Percentiles rank a stretch among this genome's conserved stretches.
These are phyloP conservation scores for Clonostachys sp. DNA, from an alignment of 2,329 filamentous ascomycete species.

Conservation along the genomic window DNA sequence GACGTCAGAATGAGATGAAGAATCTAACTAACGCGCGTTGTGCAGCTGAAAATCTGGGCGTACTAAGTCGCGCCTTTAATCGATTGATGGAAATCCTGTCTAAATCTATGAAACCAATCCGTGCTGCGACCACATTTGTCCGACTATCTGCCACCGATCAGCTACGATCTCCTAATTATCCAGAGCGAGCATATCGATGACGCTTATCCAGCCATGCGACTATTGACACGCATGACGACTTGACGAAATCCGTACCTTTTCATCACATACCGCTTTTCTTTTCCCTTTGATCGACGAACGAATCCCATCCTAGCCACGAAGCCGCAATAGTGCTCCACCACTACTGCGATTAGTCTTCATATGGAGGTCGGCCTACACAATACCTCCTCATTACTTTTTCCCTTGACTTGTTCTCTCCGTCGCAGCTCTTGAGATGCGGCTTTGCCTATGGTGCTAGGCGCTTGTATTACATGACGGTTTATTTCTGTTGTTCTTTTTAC, in stretches of 20 bases:
- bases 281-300: background rate
- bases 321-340: too few species aligned
- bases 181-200: slow-evolving; percentile 15
- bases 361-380: background rate
- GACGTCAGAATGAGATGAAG: background rate
- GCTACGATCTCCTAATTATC: slow-evolving; percentile 6
- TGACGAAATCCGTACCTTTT: slow-evolving; percentile 22
- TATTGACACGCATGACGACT: slow-evolving; percentile 31
- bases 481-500: too few species aligned
- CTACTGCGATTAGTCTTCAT: background rate
- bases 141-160: background rate
- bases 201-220: slow-evolving; percentile 22
- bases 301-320: background rate
- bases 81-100: background rate
- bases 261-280: background rate
- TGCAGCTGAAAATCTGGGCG: slow-evolving; percentile 82
- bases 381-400: background rate
- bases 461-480: too few species aligned
- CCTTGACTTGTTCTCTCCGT: background rate
- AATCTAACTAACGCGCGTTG: background rate
- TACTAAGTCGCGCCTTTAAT: slow-evolving; percentile 47
- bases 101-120: slow-evolving; percentile 1
- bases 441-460: too few species aligned
- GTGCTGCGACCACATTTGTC: background rate
- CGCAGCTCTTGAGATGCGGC: too few species aligned